phyloP scores from a whole-genome alignment of 768 basidiomycete species.

The Tephrocybe sp. region DNA sequence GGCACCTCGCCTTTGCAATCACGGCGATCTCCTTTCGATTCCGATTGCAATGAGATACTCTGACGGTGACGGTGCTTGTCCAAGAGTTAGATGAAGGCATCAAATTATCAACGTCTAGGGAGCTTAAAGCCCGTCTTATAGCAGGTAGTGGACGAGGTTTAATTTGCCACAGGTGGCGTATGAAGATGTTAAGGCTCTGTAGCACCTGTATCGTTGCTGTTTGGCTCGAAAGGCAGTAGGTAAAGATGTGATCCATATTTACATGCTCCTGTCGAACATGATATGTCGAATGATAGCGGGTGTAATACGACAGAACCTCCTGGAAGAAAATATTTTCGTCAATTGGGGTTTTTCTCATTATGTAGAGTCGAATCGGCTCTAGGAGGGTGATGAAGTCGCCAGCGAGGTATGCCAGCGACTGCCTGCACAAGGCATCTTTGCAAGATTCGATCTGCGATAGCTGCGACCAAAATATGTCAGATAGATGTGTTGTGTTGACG shows the following conservation, averaged over 20 bases:
- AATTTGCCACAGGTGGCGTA: too few species aligned
- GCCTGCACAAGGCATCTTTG: conserved; percentile 4
- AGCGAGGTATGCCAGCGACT: conserved; percentile 7
- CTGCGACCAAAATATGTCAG: not conserved
- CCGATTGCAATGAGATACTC: too few species aligned
- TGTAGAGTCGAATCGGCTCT: conserved; percentile 13
- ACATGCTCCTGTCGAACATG: not conserved
- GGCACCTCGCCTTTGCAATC: not conserved
- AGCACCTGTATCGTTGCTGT: not conserved
- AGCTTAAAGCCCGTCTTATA: not conserved
- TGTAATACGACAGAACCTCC: not conserved
- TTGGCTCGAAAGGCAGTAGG: not conserved
- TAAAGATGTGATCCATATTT: conserved; percentile 6
- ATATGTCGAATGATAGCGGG: not conserved
- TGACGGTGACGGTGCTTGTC: too few species aligned
- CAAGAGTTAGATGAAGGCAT: not conserved
- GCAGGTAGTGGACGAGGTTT: not conserved
- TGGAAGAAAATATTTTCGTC: not conserved
- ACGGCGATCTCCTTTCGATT: not conserved
- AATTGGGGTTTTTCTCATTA: not conserved
- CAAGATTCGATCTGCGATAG: not conserved
- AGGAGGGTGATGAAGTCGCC: conserved; percentile 10
- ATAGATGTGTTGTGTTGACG: not conserved
- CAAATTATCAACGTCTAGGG: not conserved
- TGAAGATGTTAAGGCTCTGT: too few species aligned